Percentiles rank a stretch among this genome's conserved stretches.
Conservation (phyloP, 805 yeast species). For the Clavispora phyllophila region DNA sequence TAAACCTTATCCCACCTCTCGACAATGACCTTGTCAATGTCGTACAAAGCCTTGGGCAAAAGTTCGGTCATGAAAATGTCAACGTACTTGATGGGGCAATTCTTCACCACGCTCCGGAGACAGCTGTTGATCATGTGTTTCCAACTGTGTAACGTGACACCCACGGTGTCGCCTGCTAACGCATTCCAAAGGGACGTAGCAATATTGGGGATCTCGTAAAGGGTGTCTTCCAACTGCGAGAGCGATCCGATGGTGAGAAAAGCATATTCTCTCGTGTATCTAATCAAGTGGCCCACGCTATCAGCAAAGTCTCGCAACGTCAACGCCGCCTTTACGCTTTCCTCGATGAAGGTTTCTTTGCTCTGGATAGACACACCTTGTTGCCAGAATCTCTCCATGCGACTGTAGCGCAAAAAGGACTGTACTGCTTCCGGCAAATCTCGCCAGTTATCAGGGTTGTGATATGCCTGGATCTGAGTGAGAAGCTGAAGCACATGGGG, state of each 20-base stretch:
- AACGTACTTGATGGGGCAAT: constrained; percentile 74
- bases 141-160: constrained; percentile 94
- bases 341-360: constrained; percentile 90
- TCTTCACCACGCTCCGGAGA: constrained; percentile 76
- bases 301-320: constrained; percentile 96
- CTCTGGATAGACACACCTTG: constrained; percentile 94
- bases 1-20: constrained; percentile 70
- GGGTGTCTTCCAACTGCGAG: constrained; percentile 81
- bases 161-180: constrained; percentile 77
- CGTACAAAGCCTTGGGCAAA: constrained; percentile 68
- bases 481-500: constrained; percentile 86
- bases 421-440: constrained; percentile 86
- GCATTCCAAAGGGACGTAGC: constrained; percentile 79
- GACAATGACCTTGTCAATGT: constrained; percentile 70
- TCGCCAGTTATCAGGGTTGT: constrained; percentile 88
- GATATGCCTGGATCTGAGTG: constrained; percentile 90
- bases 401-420: constrained; percentile 82
- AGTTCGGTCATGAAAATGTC: constrained; percentile 69
- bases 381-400: constrained; percentile 96
- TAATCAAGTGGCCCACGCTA: constrained; percentile 89
- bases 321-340: constrained; percentile 87
- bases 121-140: constrained; percentile 92
- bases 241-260: constrained; percentile 85
- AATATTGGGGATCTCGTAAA: constrained; percentile 80
- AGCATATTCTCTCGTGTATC: constrained; percentile 95